Evolutionary conservation across 1,139 yeast genomes (phyloP), one percentile per base, ranked within the genome.

Genomic region (Keqinozyma sinolaborantium): DNA sequence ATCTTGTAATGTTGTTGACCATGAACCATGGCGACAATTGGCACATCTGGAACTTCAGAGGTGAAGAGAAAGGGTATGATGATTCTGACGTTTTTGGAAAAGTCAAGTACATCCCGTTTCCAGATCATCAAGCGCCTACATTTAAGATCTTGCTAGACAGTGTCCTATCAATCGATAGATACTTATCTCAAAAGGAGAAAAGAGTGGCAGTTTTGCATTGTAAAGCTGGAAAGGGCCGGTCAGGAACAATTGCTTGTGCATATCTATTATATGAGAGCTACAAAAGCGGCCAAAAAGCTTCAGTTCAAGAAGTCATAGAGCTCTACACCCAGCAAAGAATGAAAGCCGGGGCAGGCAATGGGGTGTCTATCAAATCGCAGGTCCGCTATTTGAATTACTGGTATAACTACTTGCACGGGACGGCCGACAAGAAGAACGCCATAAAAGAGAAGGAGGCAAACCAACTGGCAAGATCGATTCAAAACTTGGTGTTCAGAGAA

Each of bases 211-310:
- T 88, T 0, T 56, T 90, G 7, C 97, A 92, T 51, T 92, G 97
- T 51, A 81, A 84, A 47, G 88, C 87, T 37, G 97, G 97, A 0
- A 90, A 87, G 52, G 97, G 97, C 0, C 62, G 97, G 21, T 80
- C 95, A 0, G 97, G 97, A 0, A 74, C 90, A 0, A 58, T 86
- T 3, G 73, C 75, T 3, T 77, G 88, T 44, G 86, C 90, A 0
- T 83, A 79, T 47, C 53, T 90, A 38, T 78, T 88, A 72, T 56
- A 46, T 39, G 60, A 68, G 29, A 55, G 58, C 50, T 3, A 40
- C 58, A 32, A 33, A 9, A 21, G 16, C 4, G 38, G 44, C 3
- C 21, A 30, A 2, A 21, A 14, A 3, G 21, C 42, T n/a, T 44
- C 63, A 1, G 59, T 70, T 18, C 54, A 60, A 1, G 66, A 62